Evolutionary conservation across 192 early-diverging fungal genomes (phyloP).

Genomic region (Phycomyces blakesleeanus): DNA sequence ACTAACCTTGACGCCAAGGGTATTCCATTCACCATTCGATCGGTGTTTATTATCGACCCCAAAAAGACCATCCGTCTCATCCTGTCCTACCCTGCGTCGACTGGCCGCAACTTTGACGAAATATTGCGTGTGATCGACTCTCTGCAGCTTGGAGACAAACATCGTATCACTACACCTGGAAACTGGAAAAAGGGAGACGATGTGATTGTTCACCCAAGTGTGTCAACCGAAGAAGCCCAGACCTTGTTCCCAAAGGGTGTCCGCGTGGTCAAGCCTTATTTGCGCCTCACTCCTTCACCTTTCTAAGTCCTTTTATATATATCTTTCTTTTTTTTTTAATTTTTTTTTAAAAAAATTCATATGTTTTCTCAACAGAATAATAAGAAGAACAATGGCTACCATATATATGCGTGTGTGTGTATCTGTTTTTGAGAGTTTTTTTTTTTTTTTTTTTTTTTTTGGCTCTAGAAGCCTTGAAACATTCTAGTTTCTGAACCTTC

Average conservation of each 20-base stretch:
- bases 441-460: no score
- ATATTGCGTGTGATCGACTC: constrained; percentile 92
- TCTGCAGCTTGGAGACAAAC: constrained; percentile 84
- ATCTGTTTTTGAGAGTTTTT: no score
- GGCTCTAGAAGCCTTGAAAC: no score
- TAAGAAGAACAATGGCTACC: no score
- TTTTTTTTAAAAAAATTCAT: no score
- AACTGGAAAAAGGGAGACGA: constrained; percentile 87
- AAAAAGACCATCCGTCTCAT: constrained; percentile 85
- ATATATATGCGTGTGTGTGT: no score
- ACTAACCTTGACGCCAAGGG: constrained; percentile 86
- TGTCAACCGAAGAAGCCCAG: constrained; percentile 79
- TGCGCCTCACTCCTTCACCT: constrained; percentile 62
- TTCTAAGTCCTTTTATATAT: no score
- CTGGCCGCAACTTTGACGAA: constrained; percentile 95
- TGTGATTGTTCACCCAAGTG: constrained; percentile 88
- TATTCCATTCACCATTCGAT: constrained; percentile 92
- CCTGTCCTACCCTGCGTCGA: constrained; percentile 90
- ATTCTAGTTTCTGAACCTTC: no score
- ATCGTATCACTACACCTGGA: constrained; percentile 90
- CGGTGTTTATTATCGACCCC: constrained; percentile 94
- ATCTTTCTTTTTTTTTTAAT: no score
- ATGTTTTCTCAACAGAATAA: no score
- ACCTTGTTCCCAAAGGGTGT: constrained; percentile 77
- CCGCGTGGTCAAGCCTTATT: constrained; percentile 78